These are phyloP conservation scores for Trypanosoma melophagium DNA, from an alignment of 208 protist genomes.

Conservation along the genomic window DNA sequence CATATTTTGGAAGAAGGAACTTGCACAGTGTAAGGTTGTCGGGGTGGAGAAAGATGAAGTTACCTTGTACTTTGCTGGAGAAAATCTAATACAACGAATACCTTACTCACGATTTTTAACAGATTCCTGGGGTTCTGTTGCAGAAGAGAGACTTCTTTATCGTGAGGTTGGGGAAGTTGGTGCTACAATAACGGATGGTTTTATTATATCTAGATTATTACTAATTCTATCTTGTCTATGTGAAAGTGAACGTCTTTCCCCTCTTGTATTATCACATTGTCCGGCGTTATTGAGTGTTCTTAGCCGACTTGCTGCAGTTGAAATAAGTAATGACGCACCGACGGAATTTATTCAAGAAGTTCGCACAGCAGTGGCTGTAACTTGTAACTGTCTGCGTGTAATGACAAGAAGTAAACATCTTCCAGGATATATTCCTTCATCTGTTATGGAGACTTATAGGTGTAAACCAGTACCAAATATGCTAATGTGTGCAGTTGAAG, in stretches of 20 bases:
- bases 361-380: conserved; percentile 56
- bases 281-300: conserved; percentile 58
- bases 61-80: conserved; percentile 38
- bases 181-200: conserved; percentile 70
- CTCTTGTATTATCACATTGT: conserved; percentile 60
- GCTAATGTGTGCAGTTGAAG: conserved; percentile 46
- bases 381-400: conserved; percentile 35
- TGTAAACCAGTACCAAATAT: conserved; percentile 52
- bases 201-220: conserved; percentile 82
- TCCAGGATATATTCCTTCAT: conserved; percentile 60
- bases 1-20: conserved; percentile 58
- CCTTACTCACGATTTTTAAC: conserved; percentile 55
- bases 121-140: conserved; percentile 44
- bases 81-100: conserved; percentile 30
- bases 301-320: conserved; percentile 61
- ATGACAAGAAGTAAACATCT: conserved; percentile 39
- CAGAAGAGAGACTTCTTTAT: conserved; percentile 56
- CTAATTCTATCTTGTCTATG: conserved; percentile 83
- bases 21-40: conserved; percentile 61
- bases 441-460: conserved; percentile 44
- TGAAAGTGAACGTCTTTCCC: conserved; percentile 67
- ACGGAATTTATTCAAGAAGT: conserved; percentile 78
- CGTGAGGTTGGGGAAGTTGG: conserved; percentile 34
- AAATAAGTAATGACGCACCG: conserved; percentile 73
- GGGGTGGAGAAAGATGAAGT: conserved; percentile 39